phyloP scores from a whole-genome alignment of 2,329 filamentous ascomycete genomes.

The Corinectria fuckeliana region DNA sequence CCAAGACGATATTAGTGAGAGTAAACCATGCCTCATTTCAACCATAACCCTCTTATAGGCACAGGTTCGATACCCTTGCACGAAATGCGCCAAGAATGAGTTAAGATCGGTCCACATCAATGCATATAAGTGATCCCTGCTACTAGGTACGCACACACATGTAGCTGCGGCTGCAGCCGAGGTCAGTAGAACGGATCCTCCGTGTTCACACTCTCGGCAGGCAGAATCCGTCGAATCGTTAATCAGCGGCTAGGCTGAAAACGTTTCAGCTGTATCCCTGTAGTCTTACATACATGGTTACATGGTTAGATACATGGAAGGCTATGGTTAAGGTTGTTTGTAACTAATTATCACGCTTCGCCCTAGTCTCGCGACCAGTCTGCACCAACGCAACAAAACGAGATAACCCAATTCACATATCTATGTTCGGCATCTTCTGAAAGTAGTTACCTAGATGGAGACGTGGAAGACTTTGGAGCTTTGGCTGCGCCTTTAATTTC shows the following conservation, averaged over 20 bases:
- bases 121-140: neutral
- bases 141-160: neutral
- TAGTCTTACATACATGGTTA: neutral
- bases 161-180: neutral
- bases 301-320: neutral
- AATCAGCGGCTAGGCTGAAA: neutral
- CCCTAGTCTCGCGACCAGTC: neutral
- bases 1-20: neutral
- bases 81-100: neutral
- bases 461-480: neutral
- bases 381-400: neutral
- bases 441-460: slow-evolving; percentile 1
- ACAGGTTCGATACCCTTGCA: neutral
- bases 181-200: neutral
- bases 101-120: neutral
- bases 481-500: neutral
- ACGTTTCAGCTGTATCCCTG: neutral
- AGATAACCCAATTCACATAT: neutral
- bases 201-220: neutral
- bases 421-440: neutral
- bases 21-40: neutral
- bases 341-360: neutral
- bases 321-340: neutral
- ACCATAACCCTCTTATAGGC: neutral
- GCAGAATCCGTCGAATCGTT: slow-evolving; percentile 1